phyloP scores from a whole-genome alignment of 2,329 filamentous ascomycete species.

The Teratosphaeria destructans region DNA sequence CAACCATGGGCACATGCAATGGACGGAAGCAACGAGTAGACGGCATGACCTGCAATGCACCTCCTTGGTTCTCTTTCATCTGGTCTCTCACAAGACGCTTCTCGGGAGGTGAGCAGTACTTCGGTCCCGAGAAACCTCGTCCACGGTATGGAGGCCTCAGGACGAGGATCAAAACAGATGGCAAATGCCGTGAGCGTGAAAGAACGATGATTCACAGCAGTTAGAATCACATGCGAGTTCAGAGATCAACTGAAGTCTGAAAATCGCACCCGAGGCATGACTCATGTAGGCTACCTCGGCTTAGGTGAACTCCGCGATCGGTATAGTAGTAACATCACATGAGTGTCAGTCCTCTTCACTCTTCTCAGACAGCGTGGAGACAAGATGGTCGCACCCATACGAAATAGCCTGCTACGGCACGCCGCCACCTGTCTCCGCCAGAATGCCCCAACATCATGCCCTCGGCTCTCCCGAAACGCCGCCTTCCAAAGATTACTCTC shows the following conservation, averaged over 20 bases:
- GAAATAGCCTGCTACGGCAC: conserved; percentile 14
- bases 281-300: background rate
- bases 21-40: background rate
- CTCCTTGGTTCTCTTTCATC: background rate
- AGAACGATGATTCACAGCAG: background rate
- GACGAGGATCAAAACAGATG: no score
- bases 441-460: conserved; percentile 22
- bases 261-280: background rate
- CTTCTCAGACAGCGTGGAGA: background rate
- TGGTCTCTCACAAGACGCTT: background rate
- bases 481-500: conserved; percentile 63
- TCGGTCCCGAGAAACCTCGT: no score
- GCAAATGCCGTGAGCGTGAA: no score
- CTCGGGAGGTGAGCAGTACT: background rate
- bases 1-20: background rate
- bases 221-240: background rate
- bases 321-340: background rate
- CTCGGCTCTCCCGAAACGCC: conserved; percentile 38
- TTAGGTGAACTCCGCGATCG: background rate
- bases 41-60: background rate
- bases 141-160: no score
- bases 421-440: conserved; percentile 23
- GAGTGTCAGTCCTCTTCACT: background rate
- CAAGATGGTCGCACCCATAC: conserved; percentile 5
- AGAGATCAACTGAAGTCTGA: background rate